Base-by-base conservation (phyloP, 2,329 filamentous ascomycete genomes). In the Fusarium odoratissimum region DNA sequence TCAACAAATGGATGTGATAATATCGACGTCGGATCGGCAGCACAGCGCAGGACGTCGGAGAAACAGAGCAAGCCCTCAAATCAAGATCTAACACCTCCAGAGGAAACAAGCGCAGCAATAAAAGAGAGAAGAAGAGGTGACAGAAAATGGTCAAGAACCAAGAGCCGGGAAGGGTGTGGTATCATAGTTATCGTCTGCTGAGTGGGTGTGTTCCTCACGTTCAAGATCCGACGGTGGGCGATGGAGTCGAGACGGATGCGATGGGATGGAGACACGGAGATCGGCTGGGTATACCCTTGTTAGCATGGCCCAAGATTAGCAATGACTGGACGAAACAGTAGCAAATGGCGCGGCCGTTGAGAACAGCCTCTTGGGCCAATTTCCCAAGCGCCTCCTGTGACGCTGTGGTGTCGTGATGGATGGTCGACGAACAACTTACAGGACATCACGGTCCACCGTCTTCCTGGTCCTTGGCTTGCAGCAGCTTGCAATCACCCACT, bases 321-420 rank as follows among this genome's bases (percentile, higher is more conserved):
- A 58, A 67, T 69, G 70, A 77, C 65, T 73, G 71, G 71, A 72
- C 52, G 60, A 71, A 69, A 56, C 55, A 30, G 40, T 44, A 71
- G 60, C 56, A 69, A 64, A 76, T 76, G 74, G 75, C 64, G 72
- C 46, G 67, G 74, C 64, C 60, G 61, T 64, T 64, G 64, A 69
- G 67, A 74, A 60, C 48, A 67, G 65, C 62, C 64, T 67, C 62
- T 64, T 59, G 54, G 69, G 72, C 60, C 67, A 76, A 77, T 77
- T 71, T 77, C 76, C 76, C 69, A 61, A 45, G 67, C 51, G 52
- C 74, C 75, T 77, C 62, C 67, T 76, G 66, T 76, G 76, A 77
- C 76, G 73, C 73, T 54, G 73, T 63, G 58, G 61, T 77, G 69
- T 66, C 67, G 68, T 75, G 72, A 40, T 54, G 49, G 49, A 76